Base-by-base conservation (phyloP, 108 stramenopile genomes). In the Parietichytrium sp. region DNA sequence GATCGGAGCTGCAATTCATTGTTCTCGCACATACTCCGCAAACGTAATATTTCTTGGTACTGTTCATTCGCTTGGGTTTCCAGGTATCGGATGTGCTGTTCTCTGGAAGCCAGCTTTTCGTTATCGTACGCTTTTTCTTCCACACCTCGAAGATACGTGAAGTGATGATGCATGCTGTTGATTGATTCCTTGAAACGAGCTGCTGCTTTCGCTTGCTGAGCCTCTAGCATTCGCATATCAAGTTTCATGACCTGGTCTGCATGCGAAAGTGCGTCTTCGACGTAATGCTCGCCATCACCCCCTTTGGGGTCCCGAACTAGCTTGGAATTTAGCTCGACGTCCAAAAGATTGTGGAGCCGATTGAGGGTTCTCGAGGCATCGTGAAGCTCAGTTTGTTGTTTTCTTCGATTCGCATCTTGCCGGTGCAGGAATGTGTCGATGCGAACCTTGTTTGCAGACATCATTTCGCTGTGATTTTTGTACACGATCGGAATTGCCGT, bases 391-490 rank as follows among this genome's bases (percentile, higher is more conserved):
- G 36, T 72, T 45, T 72, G 29, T 2, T 72, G 61, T 25, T 25
- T 10, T 38, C 45, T 72, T 6, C 61, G 61, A 27, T 72, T 72
- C 16, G 36, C 61, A 42, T 72, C 61, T 20, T 72, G 61, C 45
- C 25, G 36, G 38, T 23, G 42, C 18, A 72, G 61, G 45, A 18
- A 72, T 18, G 61, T 72, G 20, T 72, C 61, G 20, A 72, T 72
- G 10, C 61, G 29, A 7, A 72, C 61, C 20, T 72, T 72, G 61
- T 72, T 72, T 16, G 61, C 61, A n/a, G 29, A 18, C 61, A 72
- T 72, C 61, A 72, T 72, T 27, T 72, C 61, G 20, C 61, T 33
- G 38, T 45, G 20, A 25, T 72, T 72, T 38, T 45, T 36, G 1
- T 72, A 72, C 16, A 72, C 61, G 8, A 72, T 25, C 6, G 61